Conservation (phyloP, 169 alveolate genomes). For the Cryptosporidium sp. region DNA sequence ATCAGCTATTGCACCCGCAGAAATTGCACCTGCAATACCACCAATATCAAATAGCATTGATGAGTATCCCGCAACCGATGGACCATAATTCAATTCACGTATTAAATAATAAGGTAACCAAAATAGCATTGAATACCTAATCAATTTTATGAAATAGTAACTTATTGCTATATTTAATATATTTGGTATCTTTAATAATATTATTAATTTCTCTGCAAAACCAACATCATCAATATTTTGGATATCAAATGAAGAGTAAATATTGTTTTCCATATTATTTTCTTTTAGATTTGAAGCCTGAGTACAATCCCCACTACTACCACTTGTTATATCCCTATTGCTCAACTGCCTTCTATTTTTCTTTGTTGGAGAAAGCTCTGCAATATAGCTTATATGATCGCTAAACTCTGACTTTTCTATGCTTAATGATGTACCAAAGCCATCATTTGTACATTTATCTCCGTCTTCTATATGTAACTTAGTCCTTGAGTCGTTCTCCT, state of each 20-base stretch:
- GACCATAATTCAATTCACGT: conserved; percentile 56
- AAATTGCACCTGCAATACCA: conserved; percentile 80
- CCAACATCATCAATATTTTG: conserved; percentile 7
- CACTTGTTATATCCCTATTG: neutral
- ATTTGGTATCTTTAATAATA: conserved; percentile 15
- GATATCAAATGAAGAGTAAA: conserved; percentile 9
- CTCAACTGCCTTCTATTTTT: conserved; percentile 13
- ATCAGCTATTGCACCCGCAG: conserved; percentile 76
- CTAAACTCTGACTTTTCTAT: neutral
- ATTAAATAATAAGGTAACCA: conserved; percentile 81
- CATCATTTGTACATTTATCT: neutral
- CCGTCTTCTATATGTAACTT: neutral
- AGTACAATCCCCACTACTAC: neutral
- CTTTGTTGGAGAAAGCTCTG: conserved; percentile 63
- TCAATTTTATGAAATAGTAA: conserved; percentile 79
- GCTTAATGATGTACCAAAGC: neutral
- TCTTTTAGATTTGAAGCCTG: neutral
- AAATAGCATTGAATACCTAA: conserved; percentile 78
- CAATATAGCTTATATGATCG: neutral
- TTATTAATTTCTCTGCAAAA: neutral
- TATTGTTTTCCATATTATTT: conserved; percentile 9
- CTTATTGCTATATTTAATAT: conserved; percentile 68
- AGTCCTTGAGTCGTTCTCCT: conserved; percentile 1
- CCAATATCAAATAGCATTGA: conserved; percentile 80
- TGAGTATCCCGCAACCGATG: conserved; percentile 79